Conservation (phyloP, 2,329 filamentous ascomycete genomes). For the Ophiostoma sp. region DNA sequence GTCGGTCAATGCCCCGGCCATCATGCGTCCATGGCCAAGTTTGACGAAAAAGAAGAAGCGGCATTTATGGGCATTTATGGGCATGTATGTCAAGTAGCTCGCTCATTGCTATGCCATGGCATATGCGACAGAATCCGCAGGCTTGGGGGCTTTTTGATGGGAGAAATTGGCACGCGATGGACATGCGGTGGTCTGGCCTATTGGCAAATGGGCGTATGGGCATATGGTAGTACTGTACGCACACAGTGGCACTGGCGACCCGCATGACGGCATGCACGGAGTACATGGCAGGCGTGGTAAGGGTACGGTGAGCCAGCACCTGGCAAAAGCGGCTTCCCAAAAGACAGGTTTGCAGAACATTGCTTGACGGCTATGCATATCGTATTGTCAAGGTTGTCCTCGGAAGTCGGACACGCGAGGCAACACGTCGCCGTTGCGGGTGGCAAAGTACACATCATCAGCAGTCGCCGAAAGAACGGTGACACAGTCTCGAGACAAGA, state of each 20-base stretch:
- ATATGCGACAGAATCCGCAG: background rate
- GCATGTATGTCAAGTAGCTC: background rate
- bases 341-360: background rate
- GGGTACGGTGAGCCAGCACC: conserved; percentile 10
- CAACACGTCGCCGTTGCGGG: background rate
- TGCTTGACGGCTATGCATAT: background rate
- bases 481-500: background rate
- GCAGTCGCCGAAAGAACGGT: conserved; percentile 3
- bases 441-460: conserved; percentile 10
- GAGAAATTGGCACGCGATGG: conserved; percentile 1
- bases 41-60: background rate
- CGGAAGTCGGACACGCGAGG: background rate
- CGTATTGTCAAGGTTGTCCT: background rate
- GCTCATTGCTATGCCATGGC: background rate
- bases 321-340: background rate
- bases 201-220: background rate
- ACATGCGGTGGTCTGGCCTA: background rate
- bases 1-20: conserved; percentile 20
- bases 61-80: background rate
- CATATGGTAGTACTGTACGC: conserved; percentile 6
- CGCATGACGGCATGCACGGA: background rate
- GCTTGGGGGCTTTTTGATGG: background rate
- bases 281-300: background rate
- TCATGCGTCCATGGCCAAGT: background rate
- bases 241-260: background rate